These are phyloP conservation scores for Malus fusca DNA, from an alignment of 306 rosid species.

Conservation along the genomic window DNA sequence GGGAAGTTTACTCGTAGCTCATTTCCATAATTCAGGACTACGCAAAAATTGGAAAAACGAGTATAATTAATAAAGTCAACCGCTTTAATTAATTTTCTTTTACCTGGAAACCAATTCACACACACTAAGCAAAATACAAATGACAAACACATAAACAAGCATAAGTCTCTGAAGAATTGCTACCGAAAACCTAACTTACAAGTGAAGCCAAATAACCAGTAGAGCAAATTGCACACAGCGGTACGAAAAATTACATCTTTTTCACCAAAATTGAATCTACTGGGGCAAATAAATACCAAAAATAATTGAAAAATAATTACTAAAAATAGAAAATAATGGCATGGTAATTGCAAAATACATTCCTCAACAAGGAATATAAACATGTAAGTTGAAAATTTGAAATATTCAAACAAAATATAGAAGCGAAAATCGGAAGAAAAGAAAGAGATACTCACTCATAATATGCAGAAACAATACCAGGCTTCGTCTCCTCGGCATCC, in stretches of 20 bases:
- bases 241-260: not conserved
- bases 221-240: not conserved
- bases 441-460: conserved; percentile 34
- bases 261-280: not conserved
- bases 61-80: not conserved
- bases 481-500: conserved; percentile 34
- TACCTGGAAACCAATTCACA: not conserved
- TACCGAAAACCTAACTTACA: not conserved
- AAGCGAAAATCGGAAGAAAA: not conserved
- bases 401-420: not conserved
- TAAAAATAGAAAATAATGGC: not conserved
- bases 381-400: not conserved
- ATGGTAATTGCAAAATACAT: not conserved
- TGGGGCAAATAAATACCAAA: not conserved
- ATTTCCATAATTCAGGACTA: not conserved
- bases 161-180: not conserved
- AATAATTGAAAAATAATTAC: not conserved
- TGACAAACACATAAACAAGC: not conserved
- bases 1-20: not conserved
- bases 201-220: not conserved
- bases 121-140: not conserved
- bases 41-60: not conserved
- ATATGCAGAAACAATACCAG: conserved; percentile 27
- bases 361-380: not conserved
- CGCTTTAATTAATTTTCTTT: not conserved